Base-by-base conservation (phyloP, 1,284 basidiomycete genomes). In the Athelia psychrophila region DNA sequence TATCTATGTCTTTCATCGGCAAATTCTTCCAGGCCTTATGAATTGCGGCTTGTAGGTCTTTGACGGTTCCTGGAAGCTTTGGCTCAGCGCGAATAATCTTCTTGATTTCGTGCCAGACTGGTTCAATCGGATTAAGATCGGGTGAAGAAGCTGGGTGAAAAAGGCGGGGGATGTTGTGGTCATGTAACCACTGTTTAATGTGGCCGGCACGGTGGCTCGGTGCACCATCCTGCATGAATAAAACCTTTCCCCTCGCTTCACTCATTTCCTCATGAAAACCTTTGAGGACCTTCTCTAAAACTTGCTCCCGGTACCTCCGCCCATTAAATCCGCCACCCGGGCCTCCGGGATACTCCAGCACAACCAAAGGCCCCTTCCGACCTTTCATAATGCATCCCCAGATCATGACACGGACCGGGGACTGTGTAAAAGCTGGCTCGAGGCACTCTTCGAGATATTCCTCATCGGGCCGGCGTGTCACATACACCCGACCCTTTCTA, bases 141-240 rank as follows among this genome's bases (percentile, higher is more conserved):
- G 58, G 58, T 42, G 56, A 62, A 38, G 49, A 46, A 9, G 57
- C 48, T 13, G 56, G 60, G 44, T 61, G 58, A n/a, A 52, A 52
- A 38, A 62, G 58, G 18, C 50, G 20, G n/a, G n/a, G n/a, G n/a
- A n/a, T 56, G n/a, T 49, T n/a, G 20, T 56, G 51, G 4, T 53
- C 19, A 3, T 16, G n/a, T 27, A 63, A 49, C 56, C 60, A 61
- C 24, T 49, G 2, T 12, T 36, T 33, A n/a, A 58, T 42, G n/a
- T n/a, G 20, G 38, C 20, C 52, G 8, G 52, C 44, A 49, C 36
- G 61, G 61, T 15, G 47, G 32, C n/a, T n/a, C 16, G 55, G 36
- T 48, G 53, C 58, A 44, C 53, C 51, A 40, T 61, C 60, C 45
- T 60, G 61, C 54, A 61, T 56, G 44, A 58, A 57, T 15, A 15